Conservation (phyloP, 371 early-diverging fungal genomes). For the Syncephalastrum sp. region DNA sequence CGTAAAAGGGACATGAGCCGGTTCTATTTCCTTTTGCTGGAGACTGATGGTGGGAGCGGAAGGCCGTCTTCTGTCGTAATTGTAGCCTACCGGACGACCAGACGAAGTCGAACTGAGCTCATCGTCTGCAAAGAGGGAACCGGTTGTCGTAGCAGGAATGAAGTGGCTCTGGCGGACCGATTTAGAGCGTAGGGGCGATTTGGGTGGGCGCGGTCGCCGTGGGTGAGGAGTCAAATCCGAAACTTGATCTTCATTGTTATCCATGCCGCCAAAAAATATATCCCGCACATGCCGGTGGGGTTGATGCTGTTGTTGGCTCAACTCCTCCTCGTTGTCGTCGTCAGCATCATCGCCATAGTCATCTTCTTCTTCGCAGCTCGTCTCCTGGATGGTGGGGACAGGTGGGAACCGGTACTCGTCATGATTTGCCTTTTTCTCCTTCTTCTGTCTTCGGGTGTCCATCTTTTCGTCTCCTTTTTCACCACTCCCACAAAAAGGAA, state of each 20-base stretch:
- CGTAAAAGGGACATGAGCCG: conserved; percentile 1
- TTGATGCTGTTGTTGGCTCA: neutral
- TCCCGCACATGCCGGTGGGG: conserved; percentile 18
- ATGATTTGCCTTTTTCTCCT: conserved; percentile 1
- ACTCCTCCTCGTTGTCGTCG: neutral
- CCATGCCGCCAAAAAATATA: conserved; percentile 11
- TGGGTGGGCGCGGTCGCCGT: conserved; percentile 26
- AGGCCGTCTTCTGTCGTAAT: conserved; percentile 16
- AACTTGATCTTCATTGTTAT: too few relatives aligned
- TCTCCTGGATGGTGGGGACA: neutral
- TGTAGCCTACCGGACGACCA: conserved; percentile 5
- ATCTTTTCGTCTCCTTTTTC: conserved; percentile 3
- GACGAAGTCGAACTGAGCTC: conserved; percentile 5
- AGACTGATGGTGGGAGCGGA: conserved; percentile 17
- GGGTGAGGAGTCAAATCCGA: too few relatives aligned
- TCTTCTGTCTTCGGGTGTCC: neutral
- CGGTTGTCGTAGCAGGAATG: neutral
- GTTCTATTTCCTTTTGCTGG: conserved; percentile 1
- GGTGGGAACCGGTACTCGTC: neutral
- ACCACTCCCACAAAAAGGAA: neutral
- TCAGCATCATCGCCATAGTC: neutral
- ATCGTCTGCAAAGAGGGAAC: conserved; percentile 5
- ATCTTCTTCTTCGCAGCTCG: conserved; percentile 1
- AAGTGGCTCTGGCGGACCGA: too few relatives aligned
- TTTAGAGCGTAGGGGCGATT: conserved; percentile 30